These are phyloP conservation scores for Ogataea hybrid DNA, from an alignment of 1,139 yeast species.

Conservation along the genomic window DNA sequence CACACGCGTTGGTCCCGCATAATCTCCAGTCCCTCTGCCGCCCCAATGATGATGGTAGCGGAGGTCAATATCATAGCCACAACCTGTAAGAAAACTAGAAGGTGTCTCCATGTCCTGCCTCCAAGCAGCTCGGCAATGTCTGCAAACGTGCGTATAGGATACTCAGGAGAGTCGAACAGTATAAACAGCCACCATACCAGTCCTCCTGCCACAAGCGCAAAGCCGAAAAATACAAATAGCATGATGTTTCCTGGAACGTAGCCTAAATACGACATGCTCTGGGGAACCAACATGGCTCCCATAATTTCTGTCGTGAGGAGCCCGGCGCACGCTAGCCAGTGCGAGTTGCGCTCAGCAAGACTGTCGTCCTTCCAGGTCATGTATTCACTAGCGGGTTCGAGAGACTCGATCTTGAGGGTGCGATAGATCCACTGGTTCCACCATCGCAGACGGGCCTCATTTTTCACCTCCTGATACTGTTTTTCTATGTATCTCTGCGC, in stretches of 20 bases:
- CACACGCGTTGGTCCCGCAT: constrained; percentile 37
- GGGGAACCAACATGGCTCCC: constrained; percentile 45
- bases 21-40: constrained; percentile 42
- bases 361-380: constrained; percentile 18
- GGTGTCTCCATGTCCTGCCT: constrained; percentile 33
- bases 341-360: constrained; percentile 16
- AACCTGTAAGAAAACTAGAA: constrained; percentile 38
- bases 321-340: constrained; percentile 37
- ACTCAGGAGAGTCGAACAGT: constrained; percentile 39
- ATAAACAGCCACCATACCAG: constrained; percentile 24
- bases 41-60: constrained; percentile 38
- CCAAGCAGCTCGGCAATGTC: constrained; percentile 39
- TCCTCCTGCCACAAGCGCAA: constrained; percentile 36
- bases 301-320: constrained; percentile 46
- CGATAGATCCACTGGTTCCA: constrained; percentile 5
- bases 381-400: constrained; percentile 11
- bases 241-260: constrained; percentile 42
- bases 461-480: constrained; percentile 13
- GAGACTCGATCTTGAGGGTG: constrained; percentile 10
- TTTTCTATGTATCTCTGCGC: constrained; percentile 19
- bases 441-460: neutral
- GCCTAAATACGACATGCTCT: constrained; percentile 41
- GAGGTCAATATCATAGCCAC: constrained; percentile 41
- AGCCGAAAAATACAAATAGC: constrained; percentile 37
- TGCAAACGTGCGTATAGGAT: constrained; percentile 41